Evolutionary conservation across 2,329 filamentous ascomycete species (phyloP).

Genomic region (Dryadomyces quercus-mongolicae): DNA sequence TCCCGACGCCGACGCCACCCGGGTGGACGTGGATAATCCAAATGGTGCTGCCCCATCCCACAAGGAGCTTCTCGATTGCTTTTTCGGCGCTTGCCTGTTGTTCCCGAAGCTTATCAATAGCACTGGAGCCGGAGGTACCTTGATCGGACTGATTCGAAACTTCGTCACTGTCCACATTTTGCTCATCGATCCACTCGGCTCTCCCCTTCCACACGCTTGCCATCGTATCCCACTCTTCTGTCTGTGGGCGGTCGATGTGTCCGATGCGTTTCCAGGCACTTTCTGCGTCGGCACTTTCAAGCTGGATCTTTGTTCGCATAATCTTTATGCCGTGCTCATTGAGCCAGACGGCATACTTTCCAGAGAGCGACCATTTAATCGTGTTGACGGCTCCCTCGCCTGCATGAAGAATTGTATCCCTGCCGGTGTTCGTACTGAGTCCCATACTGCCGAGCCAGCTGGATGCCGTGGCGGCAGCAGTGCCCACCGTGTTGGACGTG

Average conservation of each 20-base stretch:
- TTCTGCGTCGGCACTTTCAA: conserved; percentile 65
- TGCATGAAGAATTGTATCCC: conserved; percentile 77
- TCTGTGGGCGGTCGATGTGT: conserved; percentile 80
- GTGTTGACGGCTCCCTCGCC: conserved; percentile 85
- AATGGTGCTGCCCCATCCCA: conserved; percentile 92
- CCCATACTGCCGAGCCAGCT: conserved; percentile 89
- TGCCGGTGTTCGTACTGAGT: conserved; percentile 63
- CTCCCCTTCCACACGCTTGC: conserved; percentile 88
- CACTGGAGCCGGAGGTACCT: conserved; percentile 23
- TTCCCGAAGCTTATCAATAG: conserved; percentile 34
- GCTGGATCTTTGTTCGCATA: conserved; percentile 77
- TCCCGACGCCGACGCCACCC: conserved; percentile 54
- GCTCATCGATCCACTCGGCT: conserved; percentile 86
- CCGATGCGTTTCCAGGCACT: conserved; percentile 91
- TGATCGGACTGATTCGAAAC: conserved; percentile 27
- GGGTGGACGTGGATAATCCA: conserved; percentile 92
- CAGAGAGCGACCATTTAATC: conserved; percentile 89
- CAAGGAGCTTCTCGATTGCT: conserved; percentile 64
- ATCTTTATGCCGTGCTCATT: conserved; percentile 98
- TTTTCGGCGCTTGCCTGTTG: conserved; percentile 34
- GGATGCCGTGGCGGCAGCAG: conserved; percentile 70
- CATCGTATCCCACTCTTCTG: conserved; percentile 90
- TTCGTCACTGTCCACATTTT: conserved; percentile 62
- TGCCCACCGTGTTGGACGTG: conserved; percentile 76
- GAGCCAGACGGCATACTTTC: conserved; percentile 87